Evolutionary conservation across 208 protist genomes (phyloP).

Genomic region (Leishmania mexicana): DNA sequence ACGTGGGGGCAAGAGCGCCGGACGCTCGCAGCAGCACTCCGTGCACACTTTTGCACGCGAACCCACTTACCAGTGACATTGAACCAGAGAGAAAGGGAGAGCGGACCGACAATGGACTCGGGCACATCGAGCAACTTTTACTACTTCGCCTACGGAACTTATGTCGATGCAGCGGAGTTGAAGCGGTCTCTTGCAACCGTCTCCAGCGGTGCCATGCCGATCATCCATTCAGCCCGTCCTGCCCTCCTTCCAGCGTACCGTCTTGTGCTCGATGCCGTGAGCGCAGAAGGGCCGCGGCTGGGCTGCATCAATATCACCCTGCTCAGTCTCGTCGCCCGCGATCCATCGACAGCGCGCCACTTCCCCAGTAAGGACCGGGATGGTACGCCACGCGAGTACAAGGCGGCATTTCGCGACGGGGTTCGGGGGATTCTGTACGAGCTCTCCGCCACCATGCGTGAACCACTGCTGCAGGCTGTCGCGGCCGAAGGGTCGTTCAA

Average conservation of each 20-base stretch:
- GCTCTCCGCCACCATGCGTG: conserved; percentile 22
- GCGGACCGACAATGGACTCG: conserved; percentile 8
- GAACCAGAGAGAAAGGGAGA: background rate
- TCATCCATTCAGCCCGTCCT: conserved; percentile 5
- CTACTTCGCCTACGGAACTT: conserved; percentile 50
- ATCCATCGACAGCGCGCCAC: conserved; percentile 7
- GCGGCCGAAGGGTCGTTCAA: conserved; percentile 49
- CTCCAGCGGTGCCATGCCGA: background rate
- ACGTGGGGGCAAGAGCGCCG: background rate
- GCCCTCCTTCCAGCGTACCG: conserved; percentile 28
- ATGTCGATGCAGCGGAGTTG: conserved; percentile 18
- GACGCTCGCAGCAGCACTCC: background rate
- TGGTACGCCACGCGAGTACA: background rate
- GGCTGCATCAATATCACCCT: conserved; percentile 41
- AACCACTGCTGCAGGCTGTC: conserved; percentile 38
- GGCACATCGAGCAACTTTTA: conserved; percentile 20
- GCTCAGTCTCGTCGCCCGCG: conserved; percentile 2
- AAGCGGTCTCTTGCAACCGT: conserved; percentile 1
- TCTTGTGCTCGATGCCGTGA: conserved; percentile 42
- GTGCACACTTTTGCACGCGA: background rate
- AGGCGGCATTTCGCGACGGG: conserved; percentile 22
- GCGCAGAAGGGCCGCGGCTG: conserved; percentile 34
- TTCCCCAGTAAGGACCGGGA: background rate
- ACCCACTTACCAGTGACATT: background rate
- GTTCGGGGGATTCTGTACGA: conserved; percentile 45